A percentile compares a stretch with the other conserved stretches of the same genome.
Evolutionary conservation across 1,284 basidiomycete genomes (phyloP).

Genomic region (Rugosomyces carneus): DNA sequence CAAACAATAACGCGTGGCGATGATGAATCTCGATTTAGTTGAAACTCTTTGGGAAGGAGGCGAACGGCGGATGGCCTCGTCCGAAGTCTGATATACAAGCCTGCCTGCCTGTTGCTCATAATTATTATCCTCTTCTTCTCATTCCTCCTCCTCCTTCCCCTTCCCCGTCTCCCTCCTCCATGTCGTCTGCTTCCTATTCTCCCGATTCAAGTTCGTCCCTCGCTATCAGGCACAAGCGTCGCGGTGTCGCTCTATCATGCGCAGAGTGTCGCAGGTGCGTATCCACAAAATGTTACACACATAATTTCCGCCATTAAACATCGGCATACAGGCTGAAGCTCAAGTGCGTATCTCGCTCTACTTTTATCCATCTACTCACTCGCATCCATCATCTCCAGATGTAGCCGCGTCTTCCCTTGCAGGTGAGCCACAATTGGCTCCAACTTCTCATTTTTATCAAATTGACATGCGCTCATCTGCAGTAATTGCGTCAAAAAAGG

Average conservation of each 20-base stretch:
- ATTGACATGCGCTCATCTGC: slow-evolving; percentile 4
- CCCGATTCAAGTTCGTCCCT: slow-evolving; percentile 27
- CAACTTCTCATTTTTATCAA: slow-evolving; percentile 2
- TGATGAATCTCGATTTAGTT: slow-evolving; percentile 15
- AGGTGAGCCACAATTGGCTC: slow-evolving; percentile 24
- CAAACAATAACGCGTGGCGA: slow-evolving; percentile 18
- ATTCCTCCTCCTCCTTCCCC: slow-evolving; percentile 18
- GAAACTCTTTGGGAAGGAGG: slow-evolving; percentile 5
- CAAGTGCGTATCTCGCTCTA: slow-evolving; percentile 40
- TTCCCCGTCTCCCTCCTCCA: slow-evolving; percentile 8
- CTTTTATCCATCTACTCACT: not conserved
- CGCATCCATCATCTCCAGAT: slow-evolving; percentile 29
- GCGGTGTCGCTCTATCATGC: slow-evolving; percentile 49
- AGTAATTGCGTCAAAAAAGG: slow-evolving; percentile 66
- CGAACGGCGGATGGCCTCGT: slow-evolving; percentile 17
- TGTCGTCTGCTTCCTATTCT: slow-evolving; percentile 25
- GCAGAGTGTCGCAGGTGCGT: slow-evolving; percentile 55
- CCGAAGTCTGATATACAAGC: slow-evolving; percentile 14
- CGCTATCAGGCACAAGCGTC: slow-evolving; percentile 41
- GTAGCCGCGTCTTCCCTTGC: slow-evolving; percentile 60
- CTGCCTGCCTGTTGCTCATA: slow-evolving; percentile 4
- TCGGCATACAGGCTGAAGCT: slow-evolving; percentile 48
- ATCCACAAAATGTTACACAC: slow-evolving; percentile 4
- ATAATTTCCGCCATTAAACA: not conserved
- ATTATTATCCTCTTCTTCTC: slow-evolving; percentile 8